Percentiles rank a stretch among this genome's conserved stretches.
Conservation (phyloP, 805 yeast species). For the Starmerella stellata region DNA sequence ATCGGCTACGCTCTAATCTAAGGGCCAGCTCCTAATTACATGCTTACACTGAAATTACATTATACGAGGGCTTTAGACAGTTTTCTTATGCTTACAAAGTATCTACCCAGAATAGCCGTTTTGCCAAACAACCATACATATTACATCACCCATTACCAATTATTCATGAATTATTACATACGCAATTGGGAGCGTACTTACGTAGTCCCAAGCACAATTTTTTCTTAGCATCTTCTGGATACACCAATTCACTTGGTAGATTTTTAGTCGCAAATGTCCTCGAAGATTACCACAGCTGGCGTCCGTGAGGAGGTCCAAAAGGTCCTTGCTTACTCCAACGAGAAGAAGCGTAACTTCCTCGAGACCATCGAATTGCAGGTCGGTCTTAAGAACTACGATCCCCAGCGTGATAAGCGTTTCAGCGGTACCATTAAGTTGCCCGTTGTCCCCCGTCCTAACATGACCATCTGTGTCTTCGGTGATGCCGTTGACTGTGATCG, state of each 20-base stretch:
- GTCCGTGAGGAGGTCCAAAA: constrained; percentile 94
- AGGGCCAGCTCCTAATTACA: too few species aligned
- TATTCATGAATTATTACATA: too few species aligned
- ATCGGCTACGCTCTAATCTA: too few species aligned
- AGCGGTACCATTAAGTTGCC: constrained; percentile 98
- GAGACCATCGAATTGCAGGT: constrained; percentile 99
- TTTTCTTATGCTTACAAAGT: too few species aligned
- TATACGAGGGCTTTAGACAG: too few species aligned
- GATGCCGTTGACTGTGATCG: constrained; percentile 99
- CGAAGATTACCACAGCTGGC: constrained; percentile 72
- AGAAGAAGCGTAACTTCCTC: constrained; percentile 99
- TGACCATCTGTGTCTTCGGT: constrained; percentile 99
- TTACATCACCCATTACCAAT: too few species aligned
- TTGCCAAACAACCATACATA: too few species aligned
- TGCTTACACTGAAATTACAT: too few species aligned
- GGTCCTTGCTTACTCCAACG: constrained; percentile 73
- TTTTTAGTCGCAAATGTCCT: constrained; percentile 21
- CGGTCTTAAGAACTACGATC: constrained; percentile 99
- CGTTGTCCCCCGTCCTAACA: constrained; percentile 99
- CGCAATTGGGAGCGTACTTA: too few species aligned
- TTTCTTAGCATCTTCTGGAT: constrained; percentile 4
- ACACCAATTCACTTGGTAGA: constrained; percentile 20
- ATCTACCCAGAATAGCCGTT: too few species aligned
- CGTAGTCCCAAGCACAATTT: too few species aligned
- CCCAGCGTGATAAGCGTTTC: constrained; percentile 99